phyloP scores from a whole-genome alignment of 371 early-diverging fungal genomes.

The Syncephalastrum contaminatum region DNA sequence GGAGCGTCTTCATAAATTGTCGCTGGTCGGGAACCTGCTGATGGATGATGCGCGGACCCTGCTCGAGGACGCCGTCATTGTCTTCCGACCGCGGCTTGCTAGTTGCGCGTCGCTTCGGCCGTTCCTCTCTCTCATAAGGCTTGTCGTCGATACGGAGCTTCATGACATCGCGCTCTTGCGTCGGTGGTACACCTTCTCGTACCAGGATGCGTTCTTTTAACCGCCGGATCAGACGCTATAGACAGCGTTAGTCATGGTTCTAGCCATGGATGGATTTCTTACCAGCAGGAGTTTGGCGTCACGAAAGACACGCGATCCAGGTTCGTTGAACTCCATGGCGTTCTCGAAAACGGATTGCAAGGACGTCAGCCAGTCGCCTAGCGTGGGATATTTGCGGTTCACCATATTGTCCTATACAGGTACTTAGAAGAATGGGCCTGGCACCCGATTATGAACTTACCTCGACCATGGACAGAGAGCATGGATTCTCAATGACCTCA shows the following conservation, averaged over 20 bases:
- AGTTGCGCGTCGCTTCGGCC: conserved; percentile 21
- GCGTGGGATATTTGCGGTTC: conserved; percentile 51
- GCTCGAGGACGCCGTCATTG: background rate
- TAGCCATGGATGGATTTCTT: conserved; percentile 1
- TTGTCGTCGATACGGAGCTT: conserved; percentile 17
- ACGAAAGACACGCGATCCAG: conserved; percentile 67
- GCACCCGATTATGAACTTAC: conserved; percentile 16
- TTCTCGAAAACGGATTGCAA: conserved; percentile 72
- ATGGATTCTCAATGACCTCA: conserved; percentile 77
- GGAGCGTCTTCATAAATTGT: background rate
- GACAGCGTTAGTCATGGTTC: background rate
- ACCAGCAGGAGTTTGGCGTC: conserved; percentile 63
- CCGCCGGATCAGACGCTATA: conserved; percentile 39
- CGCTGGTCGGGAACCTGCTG: background rate
- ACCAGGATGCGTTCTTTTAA: conserved; percentile 39
- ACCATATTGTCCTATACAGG: conserved; percentile 49
- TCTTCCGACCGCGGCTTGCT: conserved; percentile 21
- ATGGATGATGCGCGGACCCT: conserved; percentile 4
- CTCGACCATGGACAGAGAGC: conserved; percentile 56
- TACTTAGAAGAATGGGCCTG: background rate
- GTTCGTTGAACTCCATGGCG: conserved; percentile 75
- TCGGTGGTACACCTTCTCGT: conserved; percentile 27
- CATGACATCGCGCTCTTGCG: conserved; percentile 39
- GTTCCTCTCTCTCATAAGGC: conserved; percentile 39
- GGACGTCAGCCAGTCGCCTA: conserved; percentile 68